Evolutionary conservation across 805 yeast genomes (phyloP), one percentile per base, ranked within the genome.

Genomic region (Saturnispora zaruensis): DNA sequence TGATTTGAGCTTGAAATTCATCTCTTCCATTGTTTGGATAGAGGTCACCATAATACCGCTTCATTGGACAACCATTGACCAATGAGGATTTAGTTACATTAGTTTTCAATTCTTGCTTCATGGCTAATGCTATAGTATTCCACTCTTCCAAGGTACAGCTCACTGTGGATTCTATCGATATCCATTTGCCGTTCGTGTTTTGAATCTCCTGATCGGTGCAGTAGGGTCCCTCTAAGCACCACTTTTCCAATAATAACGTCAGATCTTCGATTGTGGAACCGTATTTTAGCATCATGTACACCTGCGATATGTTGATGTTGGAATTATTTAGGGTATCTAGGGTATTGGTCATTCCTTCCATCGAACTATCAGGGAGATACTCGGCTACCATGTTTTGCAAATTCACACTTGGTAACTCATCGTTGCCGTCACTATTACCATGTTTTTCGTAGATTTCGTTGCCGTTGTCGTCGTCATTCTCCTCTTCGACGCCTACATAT

Each of bases 11-110:
- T 20, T 21, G 41, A 6, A 7, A n/a, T 18, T 25, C 30, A 33
- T 53, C 52, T n/a, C 54, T 36, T 16, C 56, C 56, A 40, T 53
- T 53, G 28, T 48, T 51, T 6, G 56, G 56, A 23, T 51, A 53
- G 13, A 53, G 24, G 32, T 51, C 54, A 1, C 56, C 56, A 30
- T 53, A 53, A 28, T 53, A 53, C n/a, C 56, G 24, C 16, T 26
- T 43, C 56, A 53, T 53, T 14, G 56, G 56, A 3, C 54, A 53
- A 14, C 42, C 40, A n/a, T 16, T 11, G 2, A 51, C 49, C 41
- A 52, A 14, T 9, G 23, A n/a, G 6, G 24, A 21, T 20, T 33
- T 47, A 13, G 16, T 13, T 8, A 41, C 41, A 20, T 47, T 41
- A 18, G 28, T n/a, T 6, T 33, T 23, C 16, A 47, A 20, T 24